Evolutionary conservation across 2,329 filamentous ascomycete species (phyloP), one percentile per base, ranked within the genome.

Genomic region (Penicillium sp.): DNA sequence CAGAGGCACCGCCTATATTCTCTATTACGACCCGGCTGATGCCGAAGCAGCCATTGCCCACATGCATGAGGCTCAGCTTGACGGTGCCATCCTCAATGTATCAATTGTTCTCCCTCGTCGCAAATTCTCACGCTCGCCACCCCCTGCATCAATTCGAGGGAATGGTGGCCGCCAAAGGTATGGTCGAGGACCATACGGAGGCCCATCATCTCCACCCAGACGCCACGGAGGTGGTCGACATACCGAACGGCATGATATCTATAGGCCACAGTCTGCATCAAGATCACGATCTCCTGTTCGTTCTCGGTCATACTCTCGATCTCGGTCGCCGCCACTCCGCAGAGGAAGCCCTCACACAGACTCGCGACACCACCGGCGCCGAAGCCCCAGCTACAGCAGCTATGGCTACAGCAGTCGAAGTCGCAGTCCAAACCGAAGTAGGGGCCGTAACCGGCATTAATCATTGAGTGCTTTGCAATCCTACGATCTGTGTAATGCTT

Each of bases 21-120:
- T 96, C 39, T 99, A 88, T 74, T 79, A 85, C 50, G 81, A 88
- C 61, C 84, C 91, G 60, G 79, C 83, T 46, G 88, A 93, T 60
- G 93, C 94, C 23, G 91, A 97, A 74, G 81, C 85, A 13, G 94
- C 94, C 27, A 95, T 97, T 64, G 85, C 92, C 16, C 90, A 96
- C 70, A 97, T 99, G 94, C 94, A 99, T 73, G 94, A 99, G 76
- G 91, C 90, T n/a, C 90, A 96, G 68, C 77, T 96, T 27, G 92
- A 97, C 72, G 91, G 91, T 47, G 84, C 87, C 19, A 80, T 85
- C 36, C 86, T 97, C 67, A 88, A 88, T 67, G 92, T 97, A 45
- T 94, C 90, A 41, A 94, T 97, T 61, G 90, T 96, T 26, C 79
- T 96, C 34, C 91, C 91, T 0, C 84, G 89, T 46, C 86, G 89